A percentile compares a stretch with the other conserved stretches of the same genome.
Evolutionary conservation across 1,284 basidiomycete genomes (phyloP).

Genomic region (Athelia sp.): DNA sequence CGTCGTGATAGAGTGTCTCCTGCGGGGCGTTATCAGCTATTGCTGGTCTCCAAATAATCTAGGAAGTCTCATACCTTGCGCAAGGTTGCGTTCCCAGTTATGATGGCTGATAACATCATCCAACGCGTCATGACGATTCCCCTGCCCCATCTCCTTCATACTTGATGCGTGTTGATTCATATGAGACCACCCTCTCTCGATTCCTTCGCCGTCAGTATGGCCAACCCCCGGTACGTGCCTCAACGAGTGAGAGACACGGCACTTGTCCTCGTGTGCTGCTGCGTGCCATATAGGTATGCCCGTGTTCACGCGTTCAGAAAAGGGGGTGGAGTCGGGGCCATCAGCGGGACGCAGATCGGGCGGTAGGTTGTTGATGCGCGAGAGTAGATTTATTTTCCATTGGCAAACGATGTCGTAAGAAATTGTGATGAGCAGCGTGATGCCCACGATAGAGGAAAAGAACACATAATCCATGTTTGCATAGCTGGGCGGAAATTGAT

Average conservation of each 20-base stretch:
- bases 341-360: background rate
- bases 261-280: conserved; percentile 5
- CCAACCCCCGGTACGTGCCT: conserved; percentile 4
- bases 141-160: conserved; percentile 12
- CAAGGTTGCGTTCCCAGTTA: conserved; percentile 8
- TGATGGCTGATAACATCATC: conserved; percentile 9
- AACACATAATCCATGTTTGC: conserved; percentile 14
- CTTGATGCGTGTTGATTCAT: conserved; percentile 5
- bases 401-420: conserved; percentile 16
- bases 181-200: conserved; percentile 10
- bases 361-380: conserved; percentile 1
- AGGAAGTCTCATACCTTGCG: conserved; percentile 3
- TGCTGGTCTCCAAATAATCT: background rate
- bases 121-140: conserved; percentile 8
- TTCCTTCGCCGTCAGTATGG: conserved; percentile 11
- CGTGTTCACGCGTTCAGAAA: background rate
- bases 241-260: conserved; percentile 7
- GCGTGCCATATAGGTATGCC: conserved; percentile 9
- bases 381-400: conserved; percentile 8
- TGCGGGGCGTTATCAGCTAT: conserved; percentile 14
- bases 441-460: conserved; percentile 1
- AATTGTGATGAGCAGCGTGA: background rate
- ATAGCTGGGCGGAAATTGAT: conserved; percentile 9
- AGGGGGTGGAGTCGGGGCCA: background rate
- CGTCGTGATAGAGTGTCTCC: conserved; percentile 3